These are phyloP conservation scores for Emmonsiellopsis sp. DNA, from an alignment of 2,329 filamentous ascomycete species.

Conservation along the genomic window DNA sequence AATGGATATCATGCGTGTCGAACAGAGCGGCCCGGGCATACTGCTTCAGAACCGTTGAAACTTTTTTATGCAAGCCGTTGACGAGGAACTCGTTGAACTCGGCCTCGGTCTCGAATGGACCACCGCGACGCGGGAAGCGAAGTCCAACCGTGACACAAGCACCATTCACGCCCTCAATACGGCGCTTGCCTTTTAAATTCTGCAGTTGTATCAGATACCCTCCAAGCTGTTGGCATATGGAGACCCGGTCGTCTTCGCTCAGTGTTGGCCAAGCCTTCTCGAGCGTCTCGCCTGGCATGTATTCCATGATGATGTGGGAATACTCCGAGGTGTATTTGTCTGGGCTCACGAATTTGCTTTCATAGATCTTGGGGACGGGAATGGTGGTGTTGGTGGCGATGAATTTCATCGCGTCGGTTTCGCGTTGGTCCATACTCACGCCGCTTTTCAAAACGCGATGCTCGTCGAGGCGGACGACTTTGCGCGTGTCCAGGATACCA, in stretches of 20 bases:
- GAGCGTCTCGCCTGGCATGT: conserved; percentile 4
- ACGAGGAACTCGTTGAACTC: conserved; percentile 7
- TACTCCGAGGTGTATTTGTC: too few relatives aligned
- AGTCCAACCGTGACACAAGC: background rate
- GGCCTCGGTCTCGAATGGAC: conserved; percentile 4
- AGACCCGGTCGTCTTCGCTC: conserved; percentile 1
- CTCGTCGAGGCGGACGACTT: background rate
- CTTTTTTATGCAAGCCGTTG: background rate
- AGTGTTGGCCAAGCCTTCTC: conserved; percentile 5
- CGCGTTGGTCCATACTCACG: background rate
- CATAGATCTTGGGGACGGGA: background rate
- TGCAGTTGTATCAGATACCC: conserved; percentile 6
- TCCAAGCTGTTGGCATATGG: conserved; percentile 4
- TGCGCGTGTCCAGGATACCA: background rate
- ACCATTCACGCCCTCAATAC: conserved; percentile 2
- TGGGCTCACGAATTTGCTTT: background rate
- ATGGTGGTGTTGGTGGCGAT: background rate
- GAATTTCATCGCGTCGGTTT: conserved; percentile 1
- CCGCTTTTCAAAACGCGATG: background rate
- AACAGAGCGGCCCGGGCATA: background rate
- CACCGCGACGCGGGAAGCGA: background rate
- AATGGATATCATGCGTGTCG: conserved; percentile 5
- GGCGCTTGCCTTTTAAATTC: background rate
- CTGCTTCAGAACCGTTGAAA: background rate
- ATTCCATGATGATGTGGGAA: background rate